Conservation (phyloP, 768 basidiomycete genomes). For the Lentinula detonsa region DNA sequence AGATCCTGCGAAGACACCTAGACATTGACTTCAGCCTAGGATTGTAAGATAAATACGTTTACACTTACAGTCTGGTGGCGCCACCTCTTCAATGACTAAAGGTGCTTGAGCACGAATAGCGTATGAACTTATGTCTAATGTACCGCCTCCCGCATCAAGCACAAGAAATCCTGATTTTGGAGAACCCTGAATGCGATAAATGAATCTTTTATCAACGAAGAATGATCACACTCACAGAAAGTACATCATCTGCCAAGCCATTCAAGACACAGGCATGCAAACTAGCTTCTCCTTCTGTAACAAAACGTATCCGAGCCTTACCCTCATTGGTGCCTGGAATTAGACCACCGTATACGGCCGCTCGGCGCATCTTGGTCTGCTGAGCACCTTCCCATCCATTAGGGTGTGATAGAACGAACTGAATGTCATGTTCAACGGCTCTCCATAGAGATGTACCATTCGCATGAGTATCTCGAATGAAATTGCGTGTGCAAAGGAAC, state of each 20-base stretch:
- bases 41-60: neutral
- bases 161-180: conserved; percentile 76
- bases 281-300: conserved; percentile 82
- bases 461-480: conserved; percentile 81
- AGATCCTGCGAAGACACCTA: conserved; percentile 77
- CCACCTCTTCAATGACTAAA: conserved; percentile 76
- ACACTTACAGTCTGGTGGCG: conserved; percentile 70
- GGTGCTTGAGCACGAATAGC: conserved; percentile 65
- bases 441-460: conserved; percentile 65
- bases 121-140: conserved; percentile 77
- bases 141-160: conserved; percentile 78
- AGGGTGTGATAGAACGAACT: conserved; percentile 74
- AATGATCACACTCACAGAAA: conserved; percentile 43
- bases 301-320: conserved; percentile 68
- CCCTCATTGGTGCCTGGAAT: conserved; percentile 73
- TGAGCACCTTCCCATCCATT: conserved; percentile 82
- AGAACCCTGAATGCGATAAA: conserved; percentile 41
- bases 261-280: conserved; percentile 75
- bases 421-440: conserved; percentile 62
- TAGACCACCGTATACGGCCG: conserved; percentile 64
- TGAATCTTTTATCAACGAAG: neutral
- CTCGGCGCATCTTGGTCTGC: conserved; percentile 71
- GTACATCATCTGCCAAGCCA: conserved; percentile 71
- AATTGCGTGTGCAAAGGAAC: conserved; percentile 65
- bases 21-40: neutral